Base-by-base conservation (phyloP, 768 basidiomycete species). In the Lyophyllum semitale region DNA sequence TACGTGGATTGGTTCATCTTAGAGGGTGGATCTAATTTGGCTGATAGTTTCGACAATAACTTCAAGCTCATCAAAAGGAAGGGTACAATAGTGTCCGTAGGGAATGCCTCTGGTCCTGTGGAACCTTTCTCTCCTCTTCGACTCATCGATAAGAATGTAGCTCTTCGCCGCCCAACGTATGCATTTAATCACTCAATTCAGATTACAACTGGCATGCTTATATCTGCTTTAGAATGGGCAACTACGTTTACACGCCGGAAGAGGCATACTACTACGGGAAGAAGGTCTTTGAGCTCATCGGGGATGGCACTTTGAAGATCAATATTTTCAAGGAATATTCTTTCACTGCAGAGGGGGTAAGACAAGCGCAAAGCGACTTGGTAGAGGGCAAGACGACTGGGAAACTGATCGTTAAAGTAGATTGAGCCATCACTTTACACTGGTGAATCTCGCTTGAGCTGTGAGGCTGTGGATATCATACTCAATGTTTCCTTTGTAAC, bases 51-150 rank as follows among this genome's bases (percentile, higher is more conserved):
- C 66, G 89, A 92, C 57, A 79, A 80, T 57, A 79, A 95, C 74
- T 91, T 96, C 73, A 82, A 87, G 68, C 76, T 94, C 70, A 77
- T 91, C 61, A 83, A 84, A 61, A 79, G 93, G 37, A 97, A 96
- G 68, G 95, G 93, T 2, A 96, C 94, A 0, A 80, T 97, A 32
- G 91, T 97, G 13, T 88, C 86, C 7, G 83, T 94, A 50, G 97
- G 97, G 0, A 98, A 98, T 63, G 93, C 96, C 0, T 96, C 93
- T 7, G 95, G 95, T 2, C 71, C 87, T 7, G 89, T 92, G 2
- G 82, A 84, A 29, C 88, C 91, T 0, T 86, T 97, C 67, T 72
- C 87, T 2, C 81, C 89, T 0, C 72, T 91, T 46, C 88, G 83
- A 62, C 83, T 98, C 11, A 73, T 77, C 0, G 80, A 85, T 57